Percentiles rank a stretch among this genome's conserved stretches.
phyloP scores from a whole-genome alignment of 768 basidiomycete genomes.

The Amanita pallidorosea region DNA sequence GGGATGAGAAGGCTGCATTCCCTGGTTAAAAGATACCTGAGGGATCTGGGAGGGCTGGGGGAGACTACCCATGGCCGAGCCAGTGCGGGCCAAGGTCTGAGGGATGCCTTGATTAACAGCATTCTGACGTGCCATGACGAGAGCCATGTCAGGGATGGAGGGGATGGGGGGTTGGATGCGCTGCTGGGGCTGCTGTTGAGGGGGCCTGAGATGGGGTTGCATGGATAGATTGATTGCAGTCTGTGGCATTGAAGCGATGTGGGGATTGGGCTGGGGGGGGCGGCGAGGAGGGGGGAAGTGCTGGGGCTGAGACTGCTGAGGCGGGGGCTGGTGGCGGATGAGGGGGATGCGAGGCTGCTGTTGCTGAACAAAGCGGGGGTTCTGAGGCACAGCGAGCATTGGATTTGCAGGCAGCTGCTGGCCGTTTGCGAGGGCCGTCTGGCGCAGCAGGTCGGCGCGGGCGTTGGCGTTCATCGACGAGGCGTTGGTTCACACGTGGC shows the following conservation, averaged over 20 bases:
- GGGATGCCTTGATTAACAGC: constrained; percentile 25
- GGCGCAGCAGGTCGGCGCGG: constrained; percentile 38
- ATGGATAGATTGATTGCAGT: constrained; percentile 29
- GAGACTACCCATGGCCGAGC: constrained; percentile 38
- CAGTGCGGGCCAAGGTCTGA: constrained; percentile 30
- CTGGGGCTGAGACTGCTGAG: constrained; percentile 17
- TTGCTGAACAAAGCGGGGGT: constrained; percentile 16
- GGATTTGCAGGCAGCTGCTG: constrained; percentile 13
- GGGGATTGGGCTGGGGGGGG: constrained; percentile 41
- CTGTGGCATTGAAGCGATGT: constrained; percentile 22
- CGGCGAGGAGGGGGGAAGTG: constrained; percentile 40
- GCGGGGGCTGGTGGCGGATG: constrained; percentile 24
- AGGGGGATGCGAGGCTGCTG: constrained; percentile 23
- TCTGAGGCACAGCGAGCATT: background rate
- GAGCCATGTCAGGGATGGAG: constrained; percentile 28
- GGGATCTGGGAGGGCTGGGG: constrained; percentile 22
- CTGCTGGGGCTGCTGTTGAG: constrained; percentile 23
- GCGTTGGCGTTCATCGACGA: constrained; percentile 35
- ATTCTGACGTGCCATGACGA: constrained; percentile 28
- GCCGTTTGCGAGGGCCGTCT: constrained; percentile 25
- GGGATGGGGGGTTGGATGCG: constrained; percentile 22
- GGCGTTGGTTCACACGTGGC: no score
- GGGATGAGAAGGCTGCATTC: constrained; percentile 24
- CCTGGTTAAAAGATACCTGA: constrained; percentile 19
- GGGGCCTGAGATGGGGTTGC: constrained; percentile 24